Conservation (phyloP, 805 yeast species). For the Lachancea sp. region DNA sequence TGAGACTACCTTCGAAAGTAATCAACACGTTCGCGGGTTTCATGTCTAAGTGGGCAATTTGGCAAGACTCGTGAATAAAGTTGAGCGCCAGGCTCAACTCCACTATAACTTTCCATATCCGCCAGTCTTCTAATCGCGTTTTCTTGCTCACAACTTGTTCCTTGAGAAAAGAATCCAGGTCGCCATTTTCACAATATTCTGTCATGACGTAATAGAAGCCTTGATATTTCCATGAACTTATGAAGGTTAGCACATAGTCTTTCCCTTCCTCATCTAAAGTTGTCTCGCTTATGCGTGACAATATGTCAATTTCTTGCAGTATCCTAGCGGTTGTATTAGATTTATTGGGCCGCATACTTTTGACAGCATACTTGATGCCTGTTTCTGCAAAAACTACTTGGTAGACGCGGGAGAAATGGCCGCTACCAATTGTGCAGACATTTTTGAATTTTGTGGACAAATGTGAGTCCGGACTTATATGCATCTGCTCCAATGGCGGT, state of each 20-base stretch:
- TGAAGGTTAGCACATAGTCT: slow-evolving; percentile 69
- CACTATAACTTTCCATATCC: slow-evolving; percentile 92
- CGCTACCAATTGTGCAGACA: slow-evolving; percentile 68
- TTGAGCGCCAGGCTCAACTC: slow-evolving; percentile 76
- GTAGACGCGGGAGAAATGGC: slow-evolving; percentile 87
- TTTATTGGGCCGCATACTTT: slow-evolving; percentile 59
- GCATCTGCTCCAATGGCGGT: slow-evolving; percentile 3
- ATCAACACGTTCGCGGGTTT: slow-evolving; percentile 94
- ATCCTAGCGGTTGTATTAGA: slow-evolving; percentile 23
- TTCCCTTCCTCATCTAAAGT: slow-evolving; percentile 45
- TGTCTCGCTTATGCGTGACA: slow-evolving; percentile 34
- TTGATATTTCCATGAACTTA: slow-evolving; percentile 80
- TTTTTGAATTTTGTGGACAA: slow-evolving; percentile 47
- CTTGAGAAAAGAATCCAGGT: slow-evolving; percentile 74
- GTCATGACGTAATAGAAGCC: slow-evolving; percentile 84
- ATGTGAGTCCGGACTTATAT: slow-evolving; percentile 33
- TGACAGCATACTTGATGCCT: slow-evolving; percentile 67
- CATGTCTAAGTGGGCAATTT: slow-evolving; percentile 78
- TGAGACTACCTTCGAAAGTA: slow-evolving; percentile 89
- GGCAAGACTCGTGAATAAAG: slow-evolving; percentile 68
- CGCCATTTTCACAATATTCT: slow-evolving; percentile 92
- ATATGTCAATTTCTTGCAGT: slow-evolving; percentile 28
- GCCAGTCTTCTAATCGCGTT: slow-evolving; percentile 74
- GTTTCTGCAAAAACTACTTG: slow-evolving; percentile 63
- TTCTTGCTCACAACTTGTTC: slow-evolving; percentile 62